phyloP scores from a whole-genome alignment of 768 basidiomycete species.

The Kwoniella botswanensis region DNA sequence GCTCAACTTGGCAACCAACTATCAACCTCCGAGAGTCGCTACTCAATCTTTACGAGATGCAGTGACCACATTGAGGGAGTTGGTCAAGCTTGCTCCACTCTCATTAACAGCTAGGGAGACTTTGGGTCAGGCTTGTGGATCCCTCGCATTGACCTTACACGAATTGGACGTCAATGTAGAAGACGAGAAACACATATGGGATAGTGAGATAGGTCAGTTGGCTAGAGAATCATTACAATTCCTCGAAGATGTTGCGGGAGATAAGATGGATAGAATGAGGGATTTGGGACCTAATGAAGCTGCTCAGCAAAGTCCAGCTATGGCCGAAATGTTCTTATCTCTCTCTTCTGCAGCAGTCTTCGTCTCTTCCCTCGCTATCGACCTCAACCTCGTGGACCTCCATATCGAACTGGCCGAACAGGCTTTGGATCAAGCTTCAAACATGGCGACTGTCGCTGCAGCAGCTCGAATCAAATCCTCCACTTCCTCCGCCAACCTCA shows the following conservation, averaged over 20 bases:
- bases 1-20: conserved; percentile 48
- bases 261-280: conserved; percentile 49
- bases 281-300: conserved; percentile 30
- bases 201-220: conserved; percentile 46
- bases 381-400: conserved; percentile 41
- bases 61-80: conserved; percentile 35
- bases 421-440: conserved; percentile 55
- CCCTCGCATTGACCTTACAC: conserved; percentile 41
- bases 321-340: conserved; percentile 52
- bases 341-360: conserved; percentile 45
- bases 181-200: conserved; percentile 43
- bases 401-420: conserved; percentile 54
- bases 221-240: conserved; percentile 50
- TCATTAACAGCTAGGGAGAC: conserved; percentile 46
- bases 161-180: conserved; percentile 49
- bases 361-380: conserved; percentile 43
- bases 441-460: conserved; percentile 51
- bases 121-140: conserved; percentile 45
- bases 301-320: conserved; percentile 35
- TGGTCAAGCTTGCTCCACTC: conserved; percentile 41
- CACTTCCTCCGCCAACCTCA: conserved; percentile 46
- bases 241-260: conserved; percentile 49
- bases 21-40: conserved; percentile 47
- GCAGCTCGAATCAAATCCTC: conserved; percentile 40
- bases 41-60: conserved; percentile 41